These are phyloP conservation scores for Epichloe scottii DNA, from an alignment of 2,329 filamentous ascomycete genomes.

Conservation along the genomic window DNA sequence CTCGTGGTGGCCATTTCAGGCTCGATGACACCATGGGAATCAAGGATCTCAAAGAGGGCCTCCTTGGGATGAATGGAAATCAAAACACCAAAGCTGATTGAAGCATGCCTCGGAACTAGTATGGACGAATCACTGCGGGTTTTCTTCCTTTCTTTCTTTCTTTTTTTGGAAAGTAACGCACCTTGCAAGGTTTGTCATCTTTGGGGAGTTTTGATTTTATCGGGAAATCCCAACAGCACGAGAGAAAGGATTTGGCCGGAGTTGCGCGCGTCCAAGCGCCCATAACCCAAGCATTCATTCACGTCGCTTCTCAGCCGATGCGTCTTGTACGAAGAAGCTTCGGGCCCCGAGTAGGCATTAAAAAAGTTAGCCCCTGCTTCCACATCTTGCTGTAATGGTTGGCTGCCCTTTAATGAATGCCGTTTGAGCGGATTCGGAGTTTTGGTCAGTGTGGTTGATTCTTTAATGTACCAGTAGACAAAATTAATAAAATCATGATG, in stretches of 20 bases:
- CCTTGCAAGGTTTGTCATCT: slow-evolving; percentile 3
- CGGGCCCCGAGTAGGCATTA: not conserved
- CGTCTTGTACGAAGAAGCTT: not conserved
- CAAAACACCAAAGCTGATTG: slow-evolving; percentile 24
- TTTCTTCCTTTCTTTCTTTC: slow-evolving; percentile 3
- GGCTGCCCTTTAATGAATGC: not conserved
- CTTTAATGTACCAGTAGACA: slow-evolving; percentile 7
- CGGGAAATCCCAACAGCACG: not conserved
- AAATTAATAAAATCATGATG: not conserved
- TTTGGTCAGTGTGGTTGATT: slow-evolving; percentile 8
- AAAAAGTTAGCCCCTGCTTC: not conserved
- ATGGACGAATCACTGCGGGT: not conserved
- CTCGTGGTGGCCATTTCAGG: slow-evolving; percentile 46
- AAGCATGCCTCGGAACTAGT: slow-evolving; percentile 2
- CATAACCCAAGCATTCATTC: not conserved
- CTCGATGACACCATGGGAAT: slow-evolving; percentile 43
- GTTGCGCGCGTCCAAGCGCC: not conserved
- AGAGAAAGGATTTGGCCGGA: not conserved
- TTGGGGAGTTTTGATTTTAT: not conserved
- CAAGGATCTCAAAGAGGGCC: slow-evolving; percentile 49
- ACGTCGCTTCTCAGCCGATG: not conserved
- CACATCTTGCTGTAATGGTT: not conserved
- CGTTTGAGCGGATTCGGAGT: slow-evolving; percentile 11
- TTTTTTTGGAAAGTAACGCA: slow-evolving; percentile 5
- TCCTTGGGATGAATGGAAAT: slow-evolving; percentile 37